A percentile compares a stretch with the other conserved stretches of the same genome.
phyloP scores from a whole-genome alignment of 2,329 filamentous ascomycete species.

The Zalaria obscura region DNA sequence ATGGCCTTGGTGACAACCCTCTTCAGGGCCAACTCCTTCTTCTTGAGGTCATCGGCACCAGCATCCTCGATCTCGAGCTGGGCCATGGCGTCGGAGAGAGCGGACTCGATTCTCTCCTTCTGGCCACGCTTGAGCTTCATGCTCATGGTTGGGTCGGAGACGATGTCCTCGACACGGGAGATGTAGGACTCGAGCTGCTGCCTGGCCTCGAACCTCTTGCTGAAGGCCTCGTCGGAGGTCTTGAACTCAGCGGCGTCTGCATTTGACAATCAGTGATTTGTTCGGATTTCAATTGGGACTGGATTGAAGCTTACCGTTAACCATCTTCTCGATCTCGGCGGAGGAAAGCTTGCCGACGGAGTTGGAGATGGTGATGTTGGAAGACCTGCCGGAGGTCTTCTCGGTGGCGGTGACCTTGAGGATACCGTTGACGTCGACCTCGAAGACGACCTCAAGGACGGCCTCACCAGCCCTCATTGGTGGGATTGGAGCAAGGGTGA shows the following conservation, averaged over 20 bases:
- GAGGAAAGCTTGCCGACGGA: constrained; percentile 96
- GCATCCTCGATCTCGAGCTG: constrained; percentile 94
- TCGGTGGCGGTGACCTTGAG: constrained; percentile 98
- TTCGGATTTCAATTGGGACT: constrained; percentile 27
- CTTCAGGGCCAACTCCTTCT: constrained; percentile 98
- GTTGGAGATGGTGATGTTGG: constrained; percentile 99
- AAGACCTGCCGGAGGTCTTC: constrained; percentile 93
- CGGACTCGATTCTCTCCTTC: constrained; percentile 99
- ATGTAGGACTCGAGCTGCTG: constrained; percentile 99
- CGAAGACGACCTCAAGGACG: constrained; percentile 94
- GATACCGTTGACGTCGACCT: constrained; percentile 99
- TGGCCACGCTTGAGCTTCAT: constrained; percentile 97
- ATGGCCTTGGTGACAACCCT: constrained; percentile 79
- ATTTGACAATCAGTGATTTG: background rate
- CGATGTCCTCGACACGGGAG: constrained; percentile 94
- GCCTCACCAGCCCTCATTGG: constrained; percentile 87
- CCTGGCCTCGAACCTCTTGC: constrained; percentile 97
- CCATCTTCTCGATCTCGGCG: constrained; percentile 94
- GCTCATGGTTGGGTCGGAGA: constrained; percentile 89
- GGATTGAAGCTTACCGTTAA: constrained; percentile 37
- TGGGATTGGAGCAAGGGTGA: constrained; percentile 37
- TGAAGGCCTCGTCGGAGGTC: constrained; percentile 93
- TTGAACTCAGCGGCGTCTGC: constrained; percentile 83
- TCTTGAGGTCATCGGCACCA: constrained; percentile 87
- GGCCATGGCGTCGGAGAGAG: constrained; percentile 92